A percentile compares a stretch with the other conserved stretches of the same genome.
phyloP scores from a whole-genome alignment of 495 filamentous ascomycete genomes.

The Aspergillus nanangensis region DNA sequence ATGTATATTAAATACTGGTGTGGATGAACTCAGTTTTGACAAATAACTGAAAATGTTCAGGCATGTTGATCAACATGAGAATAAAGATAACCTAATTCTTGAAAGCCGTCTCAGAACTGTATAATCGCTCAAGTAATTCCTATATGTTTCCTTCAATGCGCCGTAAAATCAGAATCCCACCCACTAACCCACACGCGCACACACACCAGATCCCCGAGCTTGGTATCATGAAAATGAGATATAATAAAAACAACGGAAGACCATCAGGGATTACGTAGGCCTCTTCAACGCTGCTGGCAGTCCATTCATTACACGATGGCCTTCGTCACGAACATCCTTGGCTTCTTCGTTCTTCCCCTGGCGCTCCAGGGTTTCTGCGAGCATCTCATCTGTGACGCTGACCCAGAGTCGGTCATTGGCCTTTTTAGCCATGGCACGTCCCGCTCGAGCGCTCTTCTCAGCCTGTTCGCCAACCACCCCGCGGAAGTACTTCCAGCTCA shows the following conservation, averaged over 20 bases:
- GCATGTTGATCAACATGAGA: no score
- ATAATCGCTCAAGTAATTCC: no score
- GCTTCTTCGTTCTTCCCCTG: slow-evolving; percentile 67
- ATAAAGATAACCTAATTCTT: no score
- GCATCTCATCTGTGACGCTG: slow-evolving; percentile 76
- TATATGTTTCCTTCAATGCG: no score
- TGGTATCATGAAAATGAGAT: slow-evolving; percentile 2
- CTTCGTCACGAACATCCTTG: slow-evolving; percentile 36
- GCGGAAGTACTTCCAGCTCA: slow-evolving; percentile 81
- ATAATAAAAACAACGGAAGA: slow-evolving; percentile 7
- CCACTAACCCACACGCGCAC: no score
- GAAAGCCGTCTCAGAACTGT: no score
- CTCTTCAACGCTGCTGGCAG: slow-evolving; percentile 41
- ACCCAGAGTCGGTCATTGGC: slow-evolving; percentile 78
- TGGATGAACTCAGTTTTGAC: no score
- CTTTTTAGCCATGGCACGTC: slow-evolving; percentile 66
- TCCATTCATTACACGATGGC: slow-evolving; percentile 36
- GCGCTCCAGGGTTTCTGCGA: slow-evolving; percentile 67
- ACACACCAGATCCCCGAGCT: background rate
- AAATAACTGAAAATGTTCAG: no score
- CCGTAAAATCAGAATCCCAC: background rate
- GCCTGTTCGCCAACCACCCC: slow-evolving; percentile 86
- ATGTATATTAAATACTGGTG: background rate
- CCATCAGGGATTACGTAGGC: slow-evolving; percentile 12
- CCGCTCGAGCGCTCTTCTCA: slow-evolving; percentile 78